These are phyloP conservation scores for Cyclostephanos invisitatus DNA, from an alignment of 108 stramenopile genomes.

Conservation along the genomic window DNA sequence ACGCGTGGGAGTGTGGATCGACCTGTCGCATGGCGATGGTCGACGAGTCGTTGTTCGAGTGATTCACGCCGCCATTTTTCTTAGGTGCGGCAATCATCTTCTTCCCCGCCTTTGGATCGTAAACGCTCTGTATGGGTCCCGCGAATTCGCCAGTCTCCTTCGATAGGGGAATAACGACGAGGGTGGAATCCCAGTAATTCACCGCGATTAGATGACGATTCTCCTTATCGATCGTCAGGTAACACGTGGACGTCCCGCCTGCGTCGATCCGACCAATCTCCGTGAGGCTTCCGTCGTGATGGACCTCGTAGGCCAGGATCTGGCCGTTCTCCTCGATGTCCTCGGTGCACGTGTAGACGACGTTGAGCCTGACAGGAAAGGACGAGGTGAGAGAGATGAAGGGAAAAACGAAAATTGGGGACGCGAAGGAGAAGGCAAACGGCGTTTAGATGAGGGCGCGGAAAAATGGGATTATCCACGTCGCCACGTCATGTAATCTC, in stretches of 20 bases:
- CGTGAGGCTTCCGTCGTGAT: conserved; percentile 60
- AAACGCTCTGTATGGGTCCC: conserved; percentile 49
- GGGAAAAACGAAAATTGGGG: neutral
- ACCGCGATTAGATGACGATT: conserved; percentile 80
- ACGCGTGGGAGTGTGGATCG: conserved; percentile 95
- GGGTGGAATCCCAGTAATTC: conserved; percentile 94
- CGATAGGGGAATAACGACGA: conserved; percentile 81
- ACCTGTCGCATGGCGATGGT: conserved; percentile 86
- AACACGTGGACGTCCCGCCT: conserved; percentile 92
- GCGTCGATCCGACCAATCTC: conserved; percentile 74
- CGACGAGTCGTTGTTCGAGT: conserved; percentile 79
- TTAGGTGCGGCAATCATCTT: conserved; percentile 65
- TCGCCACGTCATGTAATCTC: too few relatives aligned
- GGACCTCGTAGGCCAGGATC: conserved; percentile 80
- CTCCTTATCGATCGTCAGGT: conserved; percentile 86
- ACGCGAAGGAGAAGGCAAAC: too few relatives aligned
- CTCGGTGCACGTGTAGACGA: conserved; percentile 95
- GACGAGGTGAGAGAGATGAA: neutral
- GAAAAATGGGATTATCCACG: neutral
- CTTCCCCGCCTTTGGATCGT: conserved; percentile 56
- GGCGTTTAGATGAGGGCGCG: neutral
- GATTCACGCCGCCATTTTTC: conserved; percentile 78
- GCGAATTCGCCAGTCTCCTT: conserved; percentile 67
- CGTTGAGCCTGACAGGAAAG: conserved; percentile 54
- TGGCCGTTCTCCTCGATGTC: conserved; percentile 88